A percentile compares a stretch with the other conserved stretches of the same genome.
Evolutionary conservation across 768 basidiomycete genomes (phyloP).

Genomic region (Tubosaeta sp.): DNA sequence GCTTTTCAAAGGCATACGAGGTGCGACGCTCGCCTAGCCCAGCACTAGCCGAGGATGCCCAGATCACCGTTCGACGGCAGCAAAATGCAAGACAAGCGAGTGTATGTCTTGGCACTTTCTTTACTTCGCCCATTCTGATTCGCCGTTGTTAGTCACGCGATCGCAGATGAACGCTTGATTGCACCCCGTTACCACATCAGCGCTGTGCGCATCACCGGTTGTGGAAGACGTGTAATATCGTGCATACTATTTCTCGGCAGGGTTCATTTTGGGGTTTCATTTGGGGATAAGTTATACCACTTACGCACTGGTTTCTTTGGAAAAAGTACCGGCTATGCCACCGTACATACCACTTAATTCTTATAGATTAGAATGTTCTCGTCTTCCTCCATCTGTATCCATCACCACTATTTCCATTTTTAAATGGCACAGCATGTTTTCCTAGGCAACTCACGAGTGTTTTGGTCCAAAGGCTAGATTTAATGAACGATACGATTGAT

Average conservation of each 20-base stretch:
- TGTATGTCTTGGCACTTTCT: slow-evolving; percentile 10
- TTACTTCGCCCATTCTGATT: slow-evolving; percentile 9
- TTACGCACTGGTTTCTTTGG: slow-evolving; percentile 6
- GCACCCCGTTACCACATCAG: slow-evolving; percentile 11
- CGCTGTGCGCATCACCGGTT: slow-evolving; percentile 20
- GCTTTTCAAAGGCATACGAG: slow-evolving; percentile 23
- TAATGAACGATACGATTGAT: slow-evolving; percentile 9
- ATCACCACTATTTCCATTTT: slow-evolving; percentile 10
- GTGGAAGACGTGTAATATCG: slow-evolving; percentile 13
- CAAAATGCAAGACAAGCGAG: slow-evolving; percentile 19
- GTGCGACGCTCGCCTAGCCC: slow-evolving; percentile 31
- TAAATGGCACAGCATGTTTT: slow-evolving; percentile 5
- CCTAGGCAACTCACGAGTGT: background rate
- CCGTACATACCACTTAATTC: slow-evolving; percentile 14
- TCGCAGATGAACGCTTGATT: slow-evolving; percentile 23
- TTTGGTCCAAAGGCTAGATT: slow-evolving; percentile 10
- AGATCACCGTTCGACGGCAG: slow-evolving; percentile 32
- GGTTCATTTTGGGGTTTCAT: slow-evolving; percentile 21
- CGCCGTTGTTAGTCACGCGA: slow-evolving; percentile 24
- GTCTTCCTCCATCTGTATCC: slow-evolving; percentile 10
- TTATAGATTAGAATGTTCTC: slow-evolving; percentile 6
- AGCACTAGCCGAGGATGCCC: slow-evolving; percentile 27
- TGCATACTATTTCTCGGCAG: slow-evolving; percentile 22
- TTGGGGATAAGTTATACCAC: slow-evolving; percentile 28
- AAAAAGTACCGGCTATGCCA: slow-evolving; percentile 23